A percentile compares a stretch with the other conserved stretches of the same genome.
Conservation (phyloP, 306 rosid genomes). For the Lathyrus sativus region DNA sequence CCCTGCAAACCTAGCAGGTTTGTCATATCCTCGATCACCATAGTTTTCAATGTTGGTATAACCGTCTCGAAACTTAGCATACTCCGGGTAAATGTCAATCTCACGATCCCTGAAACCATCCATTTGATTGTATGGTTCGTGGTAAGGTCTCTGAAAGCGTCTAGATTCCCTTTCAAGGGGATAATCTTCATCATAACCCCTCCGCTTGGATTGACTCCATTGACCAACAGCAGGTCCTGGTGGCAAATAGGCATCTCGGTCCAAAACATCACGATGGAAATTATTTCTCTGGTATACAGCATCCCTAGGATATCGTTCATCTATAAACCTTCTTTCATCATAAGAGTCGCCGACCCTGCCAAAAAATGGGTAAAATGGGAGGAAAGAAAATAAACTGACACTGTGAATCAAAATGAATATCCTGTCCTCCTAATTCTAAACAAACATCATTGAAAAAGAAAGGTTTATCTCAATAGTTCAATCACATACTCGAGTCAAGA, state of each 20-base stretch:
- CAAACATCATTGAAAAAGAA: slow-evolving; percentile 25
- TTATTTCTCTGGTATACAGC: slow-evolving; percentile 68
- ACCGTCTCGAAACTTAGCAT: slow-evolving; percentile 76
- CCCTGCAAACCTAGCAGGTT: slow-evolving; percentile 63
- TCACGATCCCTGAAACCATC: slow-evolving; percentile 69
- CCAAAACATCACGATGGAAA: slow-evolving; percentile 66
- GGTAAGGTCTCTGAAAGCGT: slow-evolving; percentile 69
- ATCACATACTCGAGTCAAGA: slow-evolving; percentile 11
- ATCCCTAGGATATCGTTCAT: slow-evolving; percentile 84
- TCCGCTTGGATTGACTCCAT: slow-evolving; percentile 82
- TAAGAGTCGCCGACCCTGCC: slow-evolving; percentile 81
- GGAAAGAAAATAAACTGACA: slow-evolving; percentile 45
- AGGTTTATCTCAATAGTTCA: background rate
- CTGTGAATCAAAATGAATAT: slow-evolving; percentile 29
- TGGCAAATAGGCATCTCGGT: slow-evolving; percentile 78
- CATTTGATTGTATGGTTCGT: slow-evolving; percentile 65
- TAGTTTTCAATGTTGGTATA: slow-evolving; percentile 60
- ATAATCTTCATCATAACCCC: slow-evolving; percentile 79
- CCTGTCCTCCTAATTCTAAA: slow-evolving; percentile 5
- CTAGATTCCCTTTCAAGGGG: slow-evolving; percentile 76
- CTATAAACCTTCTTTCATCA: slow-evolving; percentile 80
- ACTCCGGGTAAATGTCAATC: slow-evolving; percentile 60
- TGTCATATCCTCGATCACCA: slow-evolving; percentile 71
- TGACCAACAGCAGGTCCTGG: slow-evolving; percentile 66
- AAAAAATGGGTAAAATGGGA: slow-evolving; percentile 57